phyloP scores from a whole-genome alignment of 768 basidiomycete genomes.

The Leucosporidium creatinivorum region DNA sequence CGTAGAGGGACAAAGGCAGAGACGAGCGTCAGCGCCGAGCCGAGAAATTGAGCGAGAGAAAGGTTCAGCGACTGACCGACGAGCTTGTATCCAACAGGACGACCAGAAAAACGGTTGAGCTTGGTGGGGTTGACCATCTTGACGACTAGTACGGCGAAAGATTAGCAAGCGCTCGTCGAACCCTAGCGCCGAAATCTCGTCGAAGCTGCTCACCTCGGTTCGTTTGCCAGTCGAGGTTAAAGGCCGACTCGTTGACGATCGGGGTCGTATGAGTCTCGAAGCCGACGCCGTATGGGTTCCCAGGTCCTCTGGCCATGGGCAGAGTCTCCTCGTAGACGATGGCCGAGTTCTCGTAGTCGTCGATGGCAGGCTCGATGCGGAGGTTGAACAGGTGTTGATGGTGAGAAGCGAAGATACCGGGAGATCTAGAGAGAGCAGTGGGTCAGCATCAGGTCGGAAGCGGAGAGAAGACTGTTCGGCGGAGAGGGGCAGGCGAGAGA shows the following conservation, averaged over 20 bases:
- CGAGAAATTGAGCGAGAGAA: neutral
- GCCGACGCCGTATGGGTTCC: slow-evolving; percentile 15
- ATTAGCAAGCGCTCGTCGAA: neutral
- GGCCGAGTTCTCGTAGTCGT: neutral
- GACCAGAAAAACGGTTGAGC: slow-evolving; percentile 33
- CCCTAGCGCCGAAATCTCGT: neutral
- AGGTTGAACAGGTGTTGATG: slow-evolving; percentile 15
- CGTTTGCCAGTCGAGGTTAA: slow-evolving; percentile 7
- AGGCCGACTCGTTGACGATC: slow-evolving; percentile 9
- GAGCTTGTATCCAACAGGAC: slow-evolving; percentile 38
- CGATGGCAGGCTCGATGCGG: slow-evolving; percentile 14
- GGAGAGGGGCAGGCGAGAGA: neutral
- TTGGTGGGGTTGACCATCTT: slow-evolving; percentile 36
- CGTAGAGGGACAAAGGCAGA: too few relatives aligned
- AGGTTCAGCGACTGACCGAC: neutral
- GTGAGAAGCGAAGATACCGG: slow-evolving; percentile 7
- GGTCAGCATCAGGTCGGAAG: too few relatives aligned
- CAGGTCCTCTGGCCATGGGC: neutral
- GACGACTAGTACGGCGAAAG: neutral
- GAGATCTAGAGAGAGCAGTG: neutral
- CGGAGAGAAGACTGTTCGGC: slow-evolving; percentile 30
- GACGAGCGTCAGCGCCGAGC: neutral
- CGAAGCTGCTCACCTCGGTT: neutral
- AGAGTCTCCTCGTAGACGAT: neutral
- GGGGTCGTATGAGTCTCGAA: slow-evolving; percentile 16